Base-by-base conservation (phyloP, 1,284 basidiomycete species). In the Cryptococcus sp. region DNA sequence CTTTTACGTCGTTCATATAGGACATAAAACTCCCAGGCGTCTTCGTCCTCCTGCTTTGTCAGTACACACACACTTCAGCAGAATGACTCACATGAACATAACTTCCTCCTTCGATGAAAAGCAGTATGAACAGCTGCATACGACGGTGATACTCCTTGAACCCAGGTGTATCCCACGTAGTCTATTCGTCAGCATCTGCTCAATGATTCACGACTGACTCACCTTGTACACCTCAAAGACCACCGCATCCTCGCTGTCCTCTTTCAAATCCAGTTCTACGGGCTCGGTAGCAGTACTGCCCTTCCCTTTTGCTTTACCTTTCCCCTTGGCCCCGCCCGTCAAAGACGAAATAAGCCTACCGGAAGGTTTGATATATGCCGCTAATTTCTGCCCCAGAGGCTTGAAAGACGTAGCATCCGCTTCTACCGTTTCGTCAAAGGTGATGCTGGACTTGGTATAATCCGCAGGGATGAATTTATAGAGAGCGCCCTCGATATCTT, bases 21-120 rank as follows among this genome's bases (percentile, higher is more conserved):
- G 1, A 87, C 78, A 43, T 83, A 80, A 70, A 93, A 92, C 67
- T 96, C 89, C 89, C 90, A 96, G 5, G 80, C 79, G 39, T 91
- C 87, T 70, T 92, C 88, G 22, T 86, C 87, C 63, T 92, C 90
- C 67, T 75, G 40, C 22, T 22, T n/a, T n/a, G n/a, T n/a, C n/a
- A n/a, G n/a, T 45, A 22, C 14, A 25, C 24, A 19, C 23, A 13
- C 16, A 16, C n/a, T n/a, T n/a, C n/a, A n/a, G n/a, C n/a, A n/a
- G n/a, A n/a, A n/a, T n/a, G 18, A 59, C 67, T 56, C 50, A 77
- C 78, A 58, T 87, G 83, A 56, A 98, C 89, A 74, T 92, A 98
- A 24, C 87, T 91, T 5, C 91, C 92, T 7, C 84, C 96, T 70
- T 98, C 94, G 67, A 98, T 94, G 76, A 91, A 98, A 7, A 98